Conservation (phyloP, 768 basidiomycete genomes). For the Trametes cinnabarina region DNA sequence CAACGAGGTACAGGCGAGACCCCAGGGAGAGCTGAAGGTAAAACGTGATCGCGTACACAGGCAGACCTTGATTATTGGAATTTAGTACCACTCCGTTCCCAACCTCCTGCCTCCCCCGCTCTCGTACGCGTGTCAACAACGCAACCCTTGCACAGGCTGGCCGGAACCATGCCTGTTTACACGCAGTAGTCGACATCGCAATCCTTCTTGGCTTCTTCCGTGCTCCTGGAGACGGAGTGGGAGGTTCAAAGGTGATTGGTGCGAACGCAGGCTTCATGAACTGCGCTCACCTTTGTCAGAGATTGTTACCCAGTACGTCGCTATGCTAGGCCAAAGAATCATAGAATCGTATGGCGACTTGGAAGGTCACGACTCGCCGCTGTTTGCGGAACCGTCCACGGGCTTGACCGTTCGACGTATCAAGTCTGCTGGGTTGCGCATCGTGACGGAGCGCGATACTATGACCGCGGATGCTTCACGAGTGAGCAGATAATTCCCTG, state of each 20-base stretch:
- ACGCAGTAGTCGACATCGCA: not conserved
- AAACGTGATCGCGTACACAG: conserved; percentile 1
- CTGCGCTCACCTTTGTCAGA: not conserved
- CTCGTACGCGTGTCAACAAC: not conserved
- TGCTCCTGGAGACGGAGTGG: not conserved
- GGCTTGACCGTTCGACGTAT: conserved; percentile 14
- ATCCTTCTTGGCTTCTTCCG: not conserved
- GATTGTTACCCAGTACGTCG: not conserved
- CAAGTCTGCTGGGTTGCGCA: conserved; percentile 17
- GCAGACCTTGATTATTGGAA: too few species aligned
- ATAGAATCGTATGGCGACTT: conserved; percentile 8
- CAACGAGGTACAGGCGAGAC: not conserved
- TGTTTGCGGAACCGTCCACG: not conserved
- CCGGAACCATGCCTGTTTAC: not conserved
- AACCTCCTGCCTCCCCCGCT: not conserved
- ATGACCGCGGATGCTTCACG: not conserved
- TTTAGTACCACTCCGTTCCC: too few species aligned
- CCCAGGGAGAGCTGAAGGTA: not conserved
- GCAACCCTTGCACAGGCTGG: not conserved
- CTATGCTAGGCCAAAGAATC: conserved; percentile 16
- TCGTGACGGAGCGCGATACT: conserved; percentile 17
- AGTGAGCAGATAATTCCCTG: not conserved
- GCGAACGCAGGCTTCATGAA: not conserved
- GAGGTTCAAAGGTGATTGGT: not conserved
- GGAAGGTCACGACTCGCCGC: not conserved